phyloP scores from a whole-genome alignment of 768 basidiomycete species.

The Chiua virens region DNA sequence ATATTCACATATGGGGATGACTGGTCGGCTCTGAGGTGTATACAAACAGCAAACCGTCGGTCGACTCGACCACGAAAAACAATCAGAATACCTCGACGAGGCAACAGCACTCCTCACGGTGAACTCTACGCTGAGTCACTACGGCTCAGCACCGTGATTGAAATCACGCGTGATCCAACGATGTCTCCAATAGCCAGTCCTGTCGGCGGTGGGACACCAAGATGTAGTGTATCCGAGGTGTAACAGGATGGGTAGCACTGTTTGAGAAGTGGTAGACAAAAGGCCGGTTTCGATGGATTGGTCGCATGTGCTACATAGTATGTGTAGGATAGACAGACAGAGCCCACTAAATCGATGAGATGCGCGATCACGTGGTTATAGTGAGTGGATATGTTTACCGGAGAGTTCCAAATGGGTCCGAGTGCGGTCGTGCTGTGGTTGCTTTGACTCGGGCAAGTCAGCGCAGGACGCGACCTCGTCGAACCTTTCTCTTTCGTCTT shows the following conservation, averaged over 20 bases:
- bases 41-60: neutral
- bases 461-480: conserved; percentile 38
- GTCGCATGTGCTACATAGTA: neutral
- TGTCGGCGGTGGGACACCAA: neutral
- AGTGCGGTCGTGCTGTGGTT: conserved; percentile 19
- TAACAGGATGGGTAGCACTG: neutral
- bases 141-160: conserved; percentile 1
- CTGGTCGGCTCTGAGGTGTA: neutral
- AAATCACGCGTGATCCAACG: neutral
- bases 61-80: too few relatives aligned
- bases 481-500: conserved; percentile 11
- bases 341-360: conserved; percentile 1
- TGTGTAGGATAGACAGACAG: neutral
- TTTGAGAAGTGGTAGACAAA: neutral
- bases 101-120: neutral
- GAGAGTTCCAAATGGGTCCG: conserved; percentile 31
- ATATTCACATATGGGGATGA: neutral
- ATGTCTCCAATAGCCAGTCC: neutral
- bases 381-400: neutral
- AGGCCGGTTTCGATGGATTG: neutral
- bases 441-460: conserved; percentile 28
- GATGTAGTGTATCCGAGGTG: neutral
- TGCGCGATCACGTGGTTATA: conserved; percentile 23
- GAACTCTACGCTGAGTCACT: neutral
- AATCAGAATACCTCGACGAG: neutral